Percentiles rank a stretch among this genome's conserved stretches.
phyloP scores from a whole-genome alignment of 140 eudicot genomes.

The Bidens hawaiensis region DNA sequence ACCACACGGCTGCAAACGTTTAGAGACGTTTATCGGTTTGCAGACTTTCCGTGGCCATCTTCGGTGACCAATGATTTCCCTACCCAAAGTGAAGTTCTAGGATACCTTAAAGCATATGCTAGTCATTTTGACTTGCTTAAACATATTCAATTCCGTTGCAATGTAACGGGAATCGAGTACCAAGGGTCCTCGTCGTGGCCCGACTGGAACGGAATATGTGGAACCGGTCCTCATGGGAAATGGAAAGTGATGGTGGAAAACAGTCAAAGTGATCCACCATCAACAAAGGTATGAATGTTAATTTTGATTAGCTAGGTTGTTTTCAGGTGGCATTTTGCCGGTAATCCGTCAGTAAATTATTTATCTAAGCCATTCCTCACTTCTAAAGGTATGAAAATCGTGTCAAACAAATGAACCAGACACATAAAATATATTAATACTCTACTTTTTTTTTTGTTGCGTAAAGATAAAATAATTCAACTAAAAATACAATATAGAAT shows the following conservation, averaged over 20 bases:
- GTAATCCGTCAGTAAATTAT: too few relatives aligned
- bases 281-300: slow-evolving; percentile 29
- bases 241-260: slow-evolving; percentile 43
- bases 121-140: slow-evolving; percentile 29
- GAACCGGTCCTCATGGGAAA: slow-evolving; percentile 32
- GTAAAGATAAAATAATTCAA: too few relatives aligned
- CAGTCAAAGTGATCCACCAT: slow-evolving; percentile 12
- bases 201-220: slow-evolving; percentile 41
- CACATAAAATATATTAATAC: too few relatives aligned
- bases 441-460: too few relatives aligned
- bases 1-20: slow-evolving; percentile 56
- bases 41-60: slow-evolving; percentile 56
- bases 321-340: too few relatives aligned
- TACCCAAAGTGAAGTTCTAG: slow-evolving; percentile 32
- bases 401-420: background rate
- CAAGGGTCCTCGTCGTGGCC: slow-evolving; percentile 35
- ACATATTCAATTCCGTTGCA: slow-evolving; percentile 33
- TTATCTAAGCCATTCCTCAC: too few relatives aligned
- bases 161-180: slow-evolving; percentile 37
- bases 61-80: slow-evolving; percentile 35
- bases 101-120: slow-evolving; percentile 43
- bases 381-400: background rate
- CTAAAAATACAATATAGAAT: too few relatives aligned
- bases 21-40: slow-evolving; percentile 40
- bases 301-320: too few relatives aligned